Evolutionary conservation across 768 basidiomycete genomes (phyloP), one percentile per base, ranked within the genome.

Genomic region (Stropharia rugosoannulata): DNA sequence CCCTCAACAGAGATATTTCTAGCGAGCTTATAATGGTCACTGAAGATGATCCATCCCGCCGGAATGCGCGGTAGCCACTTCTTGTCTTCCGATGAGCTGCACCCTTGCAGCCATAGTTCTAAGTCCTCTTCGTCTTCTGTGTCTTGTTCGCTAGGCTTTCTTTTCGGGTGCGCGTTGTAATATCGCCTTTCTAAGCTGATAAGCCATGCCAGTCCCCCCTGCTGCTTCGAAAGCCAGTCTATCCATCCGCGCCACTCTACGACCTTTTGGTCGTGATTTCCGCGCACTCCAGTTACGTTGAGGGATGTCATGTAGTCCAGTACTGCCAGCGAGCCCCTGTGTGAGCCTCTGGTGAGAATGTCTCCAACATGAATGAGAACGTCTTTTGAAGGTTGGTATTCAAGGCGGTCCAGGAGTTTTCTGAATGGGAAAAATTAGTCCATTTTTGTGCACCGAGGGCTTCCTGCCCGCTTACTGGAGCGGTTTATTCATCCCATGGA

Each of bases 251-350:
- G 79, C 95, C 95, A 97, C 72, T 96, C 90, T 43, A 98, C 80
- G 42, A 95, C 83, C 59, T 80, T 80, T 70, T 98, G 93, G 72
- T 98, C 95, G 66, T 98, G 93, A 68, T 98, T 98, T 0, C 96
- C 95, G 29, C 95, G 84, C 3, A 97, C 93, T 13, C 93, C 94
- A 19, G 80, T 80, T 41, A 93, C 75, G 49, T 84, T 81, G 62
- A 87, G 67, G 8, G 72, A 64, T 2, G 84, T 71, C 78, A 97
- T 78, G 68, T 81, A 91, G 6, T 75, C 69, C 8, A 96, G 71
- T 16, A 89, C 77, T 5, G 80, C 74, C 56, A 87, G 68, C 0
- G 90, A 88, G n/a, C 80, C 79, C 36, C 78, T 59, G 51, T 80
- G 78, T 0, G 78, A 68, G 4, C 86, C 89, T 69, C 90, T 95